Conservation (phyloP, 2,329 filamentous ascomycete genomes). For the Colletotrichum tropicale region DNA sequence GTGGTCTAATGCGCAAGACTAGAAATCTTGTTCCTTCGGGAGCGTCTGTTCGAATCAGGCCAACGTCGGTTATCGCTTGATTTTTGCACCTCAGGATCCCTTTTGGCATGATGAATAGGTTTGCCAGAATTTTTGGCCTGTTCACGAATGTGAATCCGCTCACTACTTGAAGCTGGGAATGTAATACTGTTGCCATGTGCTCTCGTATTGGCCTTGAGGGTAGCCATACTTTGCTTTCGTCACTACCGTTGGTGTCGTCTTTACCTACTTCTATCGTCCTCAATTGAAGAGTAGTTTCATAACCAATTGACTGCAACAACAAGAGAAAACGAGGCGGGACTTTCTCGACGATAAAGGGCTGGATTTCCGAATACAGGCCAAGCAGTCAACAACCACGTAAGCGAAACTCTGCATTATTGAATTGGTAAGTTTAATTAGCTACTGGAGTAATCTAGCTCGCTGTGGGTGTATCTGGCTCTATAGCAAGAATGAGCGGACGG, state of each 20-base stretch:
- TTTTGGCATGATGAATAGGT: not conserved
- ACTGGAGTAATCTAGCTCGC: constrained; percentile 10
- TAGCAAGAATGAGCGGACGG: constrained; percentile 14
- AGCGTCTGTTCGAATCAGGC: constrained; percentile 21
- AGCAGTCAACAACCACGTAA: not conserved
- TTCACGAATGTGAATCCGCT: not conserved
- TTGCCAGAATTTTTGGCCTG: not conserved
- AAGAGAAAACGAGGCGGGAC: not conserved
- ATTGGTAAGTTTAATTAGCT: constrained; percentile 14
- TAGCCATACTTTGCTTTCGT: too few species aligned
- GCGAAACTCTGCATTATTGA: not conserved
- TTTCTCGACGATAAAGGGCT: not conserved
- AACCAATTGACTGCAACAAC: not conserved
- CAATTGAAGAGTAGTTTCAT: not conserved
- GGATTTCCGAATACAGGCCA: not conserved
- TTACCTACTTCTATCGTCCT: not conserved
- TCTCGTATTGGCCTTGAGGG: too few species aligned
- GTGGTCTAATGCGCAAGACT: constrained; percentile 22
- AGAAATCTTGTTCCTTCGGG: constrained; percentile 21
- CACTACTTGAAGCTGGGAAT: too few species aligned
- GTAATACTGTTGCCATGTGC: too few species aligned
- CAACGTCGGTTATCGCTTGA: not conserved
- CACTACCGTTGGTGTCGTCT: too few species aligned
- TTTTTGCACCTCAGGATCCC: not conserved
- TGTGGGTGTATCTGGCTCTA: constrained; percentile 10